Conservation (phyloP, 2,329 filamentous ascomycete species). For the Nemania sp. region DNA sequence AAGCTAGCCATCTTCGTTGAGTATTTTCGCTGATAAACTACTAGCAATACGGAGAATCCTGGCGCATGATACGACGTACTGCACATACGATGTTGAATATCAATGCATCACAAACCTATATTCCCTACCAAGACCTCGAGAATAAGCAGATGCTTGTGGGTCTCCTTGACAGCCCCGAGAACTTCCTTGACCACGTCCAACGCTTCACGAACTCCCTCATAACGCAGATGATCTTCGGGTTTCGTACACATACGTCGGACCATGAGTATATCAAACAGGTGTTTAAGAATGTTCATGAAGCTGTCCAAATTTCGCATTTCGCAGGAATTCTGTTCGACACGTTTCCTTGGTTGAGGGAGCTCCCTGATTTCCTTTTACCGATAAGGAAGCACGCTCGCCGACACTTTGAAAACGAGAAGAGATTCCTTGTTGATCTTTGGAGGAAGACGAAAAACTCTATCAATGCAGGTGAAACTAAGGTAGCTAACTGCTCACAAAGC, state of each 20-base stretch:
- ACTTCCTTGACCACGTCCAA: not conserved
- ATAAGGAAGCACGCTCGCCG: no score
- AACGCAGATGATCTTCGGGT: not conserved
- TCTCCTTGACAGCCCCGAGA: constrained; percentile 47
- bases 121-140: constrained; percentile 59
- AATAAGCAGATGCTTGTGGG: constrained; percentile 56
- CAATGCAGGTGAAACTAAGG: no score
- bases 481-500: no score
- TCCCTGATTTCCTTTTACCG: not conserved
- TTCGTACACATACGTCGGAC: not conserved
- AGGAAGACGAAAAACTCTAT: no score
- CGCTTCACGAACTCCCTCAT: not conserved
- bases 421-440: no score
- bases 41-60: constrained; percentile 20
- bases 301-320: not conserved
- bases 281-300: not conserved
- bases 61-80: constrained; percentile 41
- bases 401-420: no score
- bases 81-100: constrained; percentile 52
- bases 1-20: not conserved
- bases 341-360: not conserved
- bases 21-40: no score
- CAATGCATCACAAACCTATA: constrained; percentile 48
- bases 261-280: not conserved
- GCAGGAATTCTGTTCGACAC: not conserved